Percentiles rank a stretch among this genome's conserved stretches.
Evolutionary conservation across 2,329 filamentous ascomycete species (phyloP).

Genomic region (Fusarium buxicola): DNA sequence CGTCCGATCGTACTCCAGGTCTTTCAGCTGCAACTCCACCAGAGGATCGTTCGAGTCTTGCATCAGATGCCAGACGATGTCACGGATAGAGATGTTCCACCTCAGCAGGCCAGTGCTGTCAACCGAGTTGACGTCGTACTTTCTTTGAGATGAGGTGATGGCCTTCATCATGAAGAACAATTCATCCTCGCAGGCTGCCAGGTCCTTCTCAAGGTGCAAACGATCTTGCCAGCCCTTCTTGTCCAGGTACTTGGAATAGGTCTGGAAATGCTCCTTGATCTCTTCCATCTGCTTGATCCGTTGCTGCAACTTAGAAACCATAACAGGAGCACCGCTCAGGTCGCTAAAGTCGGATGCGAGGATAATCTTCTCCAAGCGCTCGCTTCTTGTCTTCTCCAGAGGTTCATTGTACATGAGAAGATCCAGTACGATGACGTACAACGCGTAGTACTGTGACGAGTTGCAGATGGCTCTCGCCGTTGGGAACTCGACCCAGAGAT

Average conservation of each 20-base stretch:
- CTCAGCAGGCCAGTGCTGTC: constrained; percentile 84
- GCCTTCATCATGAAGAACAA: constrained; percentile 99
- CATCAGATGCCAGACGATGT: constrained; percentile 98
- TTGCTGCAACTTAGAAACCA: constrained; percentile 91
- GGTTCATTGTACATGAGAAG: constrained; percentile 96
- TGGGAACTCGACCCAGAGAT: constrained; percentile 96
- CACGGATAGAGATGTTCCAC: constrained; percentile 93
- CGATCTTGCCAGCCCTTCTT: constrained; percentile 92
- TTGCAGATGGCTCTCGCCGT: constrained; percentile 95
- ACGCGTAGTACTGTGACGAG: constrained; percentile 95
- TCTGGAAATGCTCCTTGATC: constrained; percentile 96
- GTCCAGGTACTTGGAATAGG: constrained; percentile 88
- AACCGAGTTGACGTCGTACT: constrained; percentile 73
- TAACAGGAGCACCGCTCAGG: constrained; percentile 89
- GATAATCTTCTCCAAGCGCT: constrained; percentile 98
- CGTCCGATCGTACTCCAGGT: constrained; percentile 92
- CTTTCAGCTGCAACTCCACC: constrained; percentile 90
- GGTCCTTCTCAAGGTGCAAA: constrained; percentile 86
- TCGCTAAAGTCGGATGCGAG: constrained; percentile 98
- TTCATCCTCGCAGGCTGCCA: constrained; percentile 92
- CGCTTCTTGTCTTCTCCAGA: constrained; percentile 94
- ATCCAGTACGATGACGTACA: constrained; percentile 98
- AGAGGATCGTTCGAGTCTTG: constrained; percentile 87
- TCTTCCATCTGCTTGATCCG: constrained; percentile 94
- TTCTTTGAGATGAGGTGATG: constrained; percentile 94